Base-by-base conservation (phyloP, 768 basidiomycete genomes). In the Pulveroboletus ravenelii region DNA sequence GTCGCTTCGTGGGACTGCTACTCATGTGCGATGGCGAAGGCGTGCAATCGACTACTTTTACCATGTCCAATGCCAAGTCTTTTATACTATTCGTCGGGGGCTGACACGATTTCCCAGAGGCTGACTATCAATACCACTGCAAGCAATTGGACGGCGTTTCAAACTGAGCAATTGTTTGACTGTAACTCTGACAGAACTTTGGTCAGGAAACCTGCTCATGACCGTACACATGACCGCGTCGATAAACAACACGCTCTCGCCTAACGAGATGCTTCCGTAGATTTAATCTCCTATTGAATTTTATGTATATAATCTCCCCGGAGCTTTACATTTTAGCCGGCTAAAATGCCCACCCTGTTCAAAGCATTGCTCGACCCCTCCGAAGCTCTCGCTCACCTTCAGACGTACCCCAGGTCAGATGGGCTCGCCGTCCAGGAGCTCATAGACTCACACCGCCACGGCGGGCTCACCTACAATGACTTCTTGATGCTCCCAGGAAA, bases 381-480 rank as follows among this genome's bases (percentile, higher is more conserved):
- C 42, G 70, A 77, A 54, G 96, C 95, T 44, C 62, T 95, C 50
- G 79, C 84, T 36, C 78, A 84, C 62, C 86, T 99, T 63, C 74
- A 78, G 59, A 68, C 78, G 3, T 98, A 98, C 65, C 18, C 71
- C 23, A 74, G 74, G 48, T 65, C 70, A 10, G 95, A 99, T 81
- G 95, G 96, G 37, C 80, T 99, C 45, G 82, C 87, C 52, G 78
- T 90, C 53, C 50, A 71, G 8, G 88, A 97, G 63, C 84, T 98
- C 58, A 93, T 97, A 83, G 81, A 96, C 76, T 87, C 88, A 1
- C 77, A 74, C 41, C 70, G 83, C 55, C 85, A 92, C 62, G 93
- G 93, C 17, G 96, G 96, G 12, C 81, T 99, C 58, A 96, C 96
- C 13, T 98, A 98, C 74, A 97, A 97, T 65, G 96, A 98, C 66